Percentiles rank a stretch among this genome's conserved stretches.
Evolutionary conservation across 1,284 basidiomycete genomes (phyloP).

Genomic region (Uromyces viciae-fabae): DNA sequence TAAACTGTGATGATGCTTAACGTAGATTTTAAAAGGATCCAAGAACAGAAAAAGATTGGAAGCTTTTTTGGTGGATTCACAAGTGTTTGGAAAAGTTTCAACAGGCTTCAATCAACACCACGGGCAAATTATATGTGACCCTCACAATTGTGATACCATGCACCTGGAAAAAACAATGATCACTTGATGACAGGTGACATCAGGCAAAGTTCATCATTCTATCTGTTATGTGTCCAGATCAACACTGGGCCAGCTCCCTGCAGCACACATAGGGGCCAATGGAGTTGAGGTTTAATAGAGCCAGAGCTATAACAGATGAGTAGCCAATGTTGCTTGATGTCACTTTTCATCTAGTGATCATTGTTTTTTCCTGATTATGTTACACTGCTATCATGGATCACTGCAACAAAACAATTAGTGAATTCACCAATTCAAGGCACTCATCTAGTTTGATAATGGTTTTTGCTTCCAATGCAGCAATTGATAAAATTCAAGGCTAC

Average conservation of each 20-base stretch:
- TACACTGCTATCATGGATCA: not conserved
- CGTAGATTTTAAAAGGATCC: not conserved
- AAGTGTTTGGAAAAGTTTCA: not conserved
- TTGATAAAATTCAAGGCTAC: not conserved
- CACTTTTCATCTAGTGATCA: too few relatives aligned
- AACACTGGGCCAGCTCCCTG: too few relatives aligned
- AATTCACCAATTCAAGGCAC: not conserved
- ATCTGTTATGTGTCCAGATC: too few relatives aligned
- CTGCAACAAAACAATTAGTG: not conserved
- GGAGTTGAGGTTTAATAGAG: too few relatives aligned
- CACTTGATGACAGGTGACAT: too few relatives aligned
- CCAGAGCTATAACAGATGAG: too few relatives aligned
- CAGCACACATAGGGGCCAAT: too few relatives aligned
- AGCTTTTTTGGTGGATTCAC: not conserved
- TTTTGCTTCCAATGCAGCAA: not conserved
- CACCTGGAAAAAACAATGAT: too few relatives aligned
- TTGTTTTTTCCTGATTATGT: too few relatives aligned
- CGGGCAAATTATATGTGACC: not conserved
- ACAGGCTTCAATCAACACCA: not conserved
- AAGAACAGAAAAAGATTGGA: not conserved
- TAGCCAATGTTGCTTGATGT: too few relatives aligned
- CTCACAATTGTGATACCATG: conserved; percentile 4
- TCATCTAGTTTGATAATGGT: not conserved
- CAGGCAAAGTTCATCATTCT: too few relatives aligned
- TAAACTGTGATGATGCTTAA: not conserved